phyloP scores from a whole-genome alignment of 257 asterid species.

The Nyctanthes arbortristis region DNA sequence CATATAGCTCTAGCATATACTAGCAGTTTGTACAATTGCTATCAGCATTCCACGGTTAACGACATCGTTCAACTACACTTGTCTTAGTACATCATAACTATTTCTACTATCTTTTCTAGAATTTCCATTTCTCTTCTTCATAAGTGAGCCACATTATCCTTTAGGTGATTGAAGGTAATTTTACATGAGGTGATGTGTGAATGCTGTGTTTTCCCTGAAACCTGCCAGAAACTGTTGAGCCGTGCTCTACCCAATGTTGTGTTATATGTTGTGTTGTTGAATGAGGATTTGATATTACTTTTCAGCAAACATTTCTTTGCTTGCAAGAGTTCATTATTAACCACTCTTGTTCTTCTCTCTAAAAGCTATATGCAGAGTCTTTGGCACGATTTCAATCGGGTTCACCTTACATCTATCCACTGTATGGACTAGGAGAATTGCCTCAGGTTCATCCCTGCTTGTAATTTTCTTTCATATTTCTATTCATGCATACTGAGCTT shows the following conservation, averaged over 20 bases:
- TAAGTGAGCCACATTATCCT: background rate
- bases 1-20: too few relatives aligned
- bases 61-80: background rate
- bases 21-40: background rate
- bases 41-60: background rate
- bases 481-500: background rate
- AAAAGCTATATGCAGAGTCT: conserved; percentile 94
- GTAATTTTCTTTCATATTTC: background rate
- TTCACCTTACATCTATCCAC: conserved; percentile 91
- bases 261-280: too few relatives aligned
- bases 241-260: background rate
- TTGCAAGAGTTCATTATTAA: conserved; percentile 6
- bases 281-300: background rate
- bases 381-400: conserved; percentile 97
- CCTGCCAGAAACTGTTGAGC: too few relatives aligned
- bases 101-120: background rate
- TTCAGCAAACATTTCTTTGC: background rate
- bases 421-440: conserved; percentile 93
- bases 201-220: too few relatives aligned
- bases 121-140: background rate
- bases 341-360: conserved; percentile 21
- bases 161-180: background rate
- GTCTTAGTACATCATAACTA: background rate
- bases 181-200: background rate
- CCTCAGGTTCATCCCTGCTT: conserved; percentile 74